Evolutionary conservation across 805 yeast species (phyloP), one percentile per base, ranked within the genome.

Genomic region (Candida tammaniensis): DNA sequence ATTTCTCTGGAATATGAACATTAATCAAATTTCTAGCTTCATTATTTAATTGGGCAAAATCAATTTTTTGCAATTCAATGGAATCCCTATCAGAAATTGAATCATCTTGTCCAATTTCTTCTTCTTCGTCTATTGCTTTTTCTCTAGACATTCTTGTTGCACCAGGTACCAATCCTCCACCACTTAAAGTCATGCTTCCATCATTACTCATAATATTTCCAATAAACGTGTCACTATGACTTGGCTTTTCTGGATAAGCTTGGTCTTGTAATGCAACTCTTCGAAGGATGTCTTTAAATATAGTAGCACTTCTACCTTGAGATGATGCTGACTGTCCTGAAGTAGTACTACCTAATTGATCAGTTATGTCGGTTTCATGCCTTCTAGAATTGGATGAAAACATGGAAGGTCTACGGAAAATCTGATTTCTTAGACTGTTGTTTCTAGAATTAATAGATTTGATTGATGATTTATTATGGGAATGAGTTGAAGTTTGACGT

Each of bases 21-120:
- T 67, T 59, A 5, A 80, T 72, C 38, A 80, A 61, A 19, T 70
- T 70, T 33, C 67, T 64, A 1, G 86, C 86, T 42, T 79, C 81
- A 23, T 66, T 61, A 17, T 66, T 64, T 20, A 73, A 55, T 20
- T 61, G 56, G 3, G 59, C 68, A 24, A 68, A 63, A 30, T 68
- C 66, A 29, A 77, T 42, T 16, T 58, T 61, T 12, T 57, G 59
- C 64, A 74, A 48, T 38, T 74, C 78, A 9, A 75, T 62, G n/a
- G 61, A 59, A 28, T 62, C 62, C 7, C 49, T 50, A 13, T 55
- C 56, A 15, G 19, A 30, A 16, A 16, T 27, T 2, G 32, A 27
- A 9, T 52, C 37, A 23, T 57, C 42, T 11, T 51, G 24, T 9
- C 33, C 24, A 11, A 31, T 35, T 7, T 24, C 34, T 42, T 50